Percentiles rank a stretch among this genome's conserved stretches.
Evolutionary conservation across 163 green algal species (phyloP).

Genomic region (Scenedesmus sp.): DNA sequence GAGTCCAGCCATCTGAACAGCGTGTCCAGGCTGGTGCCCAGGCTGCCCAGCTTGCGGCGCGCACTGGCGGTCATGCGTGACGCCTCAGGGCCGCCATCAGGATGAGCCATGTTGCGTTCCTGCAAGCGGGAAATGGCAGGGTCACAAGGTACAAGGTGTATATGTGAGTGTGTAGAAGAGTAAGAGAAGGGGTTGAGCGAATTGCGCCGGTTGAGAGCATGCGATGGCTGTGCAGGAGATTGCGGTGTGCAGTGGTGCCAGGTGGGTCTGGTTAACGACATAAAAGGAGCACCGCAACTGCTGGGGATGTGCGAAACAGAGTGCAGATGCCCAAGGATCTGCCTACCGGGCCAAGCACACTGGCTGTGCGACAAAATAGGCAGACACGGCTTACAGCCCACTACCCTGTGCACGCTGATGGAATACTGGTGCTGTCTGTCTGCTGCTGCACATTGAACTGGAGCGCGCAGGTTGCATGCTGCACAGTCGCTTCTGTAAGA

Average conservation of each 20-base stretch:
- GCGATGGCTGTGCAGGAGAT: not conserved
- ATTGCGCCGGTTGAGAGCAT: not conserved
- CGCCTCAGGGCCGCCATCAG: conserved; percentile 79
- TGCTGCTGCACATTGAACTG: not conserved
- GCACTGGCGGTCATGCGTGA: conserved; percentile 86
- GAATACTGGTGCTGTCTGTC: not conserved
- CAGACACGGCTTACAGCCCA: not conserved
- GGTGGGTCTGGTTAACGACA: not conserved
- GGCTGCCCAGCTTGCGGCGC: conserved; percentile 85
- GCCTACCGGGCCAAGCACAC: no score
- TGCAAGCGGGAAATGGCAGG: conserved; percentile 43
- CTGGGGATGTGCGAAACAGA: not conserved
- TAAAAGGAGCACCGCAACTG: no score
- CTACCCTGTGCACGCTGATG: not conserved
- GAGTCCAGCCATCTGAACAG: conserved; percentile 79
- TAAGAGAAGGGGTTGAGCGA: not conserved
- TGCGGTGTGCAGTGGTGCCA: no score
- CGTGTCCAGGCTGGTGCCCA: conserved; percentile 80
- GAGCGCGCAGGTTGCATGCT: not conserved
- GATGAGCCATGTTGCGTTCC: conserved; percentile 83
- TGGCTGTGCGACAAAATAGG: not conserved
- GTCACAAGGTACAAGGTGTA: not conserved
- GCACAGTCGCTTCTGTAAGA: not conserved
- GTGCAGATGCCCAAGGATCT: not conserved
- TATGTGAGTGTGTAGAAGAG: not conserved